These are phyloP conservation scores for Kodamaea kakaduensis DNA, from an alignment of 805 yeast species.

Conservation along the genomic window DNA sequence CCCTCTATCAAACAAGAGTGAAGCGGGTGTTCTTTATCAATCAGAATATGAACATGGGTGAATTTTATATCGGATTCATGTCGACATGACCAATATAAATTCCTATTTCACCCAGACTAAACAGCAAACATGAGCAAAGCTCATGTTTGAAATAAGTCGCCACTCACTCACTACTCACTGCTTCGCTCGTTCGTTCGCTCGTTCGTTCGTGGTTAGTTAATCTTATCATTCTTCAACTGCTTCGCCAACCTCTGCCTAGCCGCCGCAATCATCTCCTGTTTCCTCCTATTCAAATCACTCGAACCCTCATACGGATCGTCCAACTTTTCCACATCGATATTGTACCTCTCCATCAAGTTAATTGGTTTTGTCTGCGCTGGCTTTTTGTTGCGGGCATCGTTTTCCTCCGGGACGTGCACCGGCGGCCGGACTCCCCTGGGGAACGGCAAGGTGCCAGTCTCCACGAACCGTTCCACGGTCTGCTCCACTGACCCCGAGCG, in stretches of 20 bases:
- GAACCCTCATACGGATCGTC: conserved; percentile 6
- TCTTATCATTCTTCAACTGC: conserved; percentile 27
- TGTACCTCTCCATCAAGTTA: conserved; percentile 40
- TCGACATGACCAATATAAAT: not conserved
- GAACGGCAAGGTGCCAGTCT: conserved; percentile 54
- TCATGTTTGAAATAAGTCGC: too few relatives aligned
- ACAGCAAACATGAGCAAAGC: too few relatives aligned
- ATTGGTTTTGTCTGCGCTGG: conserved; percentile 10
- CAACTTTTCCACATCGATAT: conserved; percentile 24
- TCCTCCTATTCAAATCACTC: conserved; percentile 19
- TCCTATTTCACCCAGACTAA: too few relatives aligned
- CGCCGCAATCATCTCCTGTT: conserved; percentile 39
- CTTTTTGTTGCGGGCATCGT: conserved; percentile 13
- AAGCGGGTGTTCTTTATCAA: too few relatives aligned
- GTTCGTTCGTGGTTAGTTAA: too few relatives aligned
- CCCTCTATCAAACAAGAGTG: too few relatives aligned
- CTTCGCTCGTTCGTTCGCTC: too few relatives aligned
- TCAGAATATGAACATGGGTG: too few relatives aligned
- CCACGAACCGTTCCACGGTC: conserved; percentile 70
- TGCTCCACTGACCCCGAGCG: conserved; percentile 75
- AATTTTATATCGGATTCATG: too few relatives aligned
- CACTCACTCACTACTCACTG: too few relatives aligned
- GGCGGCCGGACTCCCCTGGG: conserved; percentile 39
- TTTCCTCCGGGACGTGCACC: conserved; percentile 3
- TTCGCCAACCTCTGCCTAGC: conserved; percentile 47